These are phyloP conservation scores for Sporothrix curviconia DNA, from an alignment of 2,329 filamentous ascomycete genomes.

Conservation along the genomic window DNA sequence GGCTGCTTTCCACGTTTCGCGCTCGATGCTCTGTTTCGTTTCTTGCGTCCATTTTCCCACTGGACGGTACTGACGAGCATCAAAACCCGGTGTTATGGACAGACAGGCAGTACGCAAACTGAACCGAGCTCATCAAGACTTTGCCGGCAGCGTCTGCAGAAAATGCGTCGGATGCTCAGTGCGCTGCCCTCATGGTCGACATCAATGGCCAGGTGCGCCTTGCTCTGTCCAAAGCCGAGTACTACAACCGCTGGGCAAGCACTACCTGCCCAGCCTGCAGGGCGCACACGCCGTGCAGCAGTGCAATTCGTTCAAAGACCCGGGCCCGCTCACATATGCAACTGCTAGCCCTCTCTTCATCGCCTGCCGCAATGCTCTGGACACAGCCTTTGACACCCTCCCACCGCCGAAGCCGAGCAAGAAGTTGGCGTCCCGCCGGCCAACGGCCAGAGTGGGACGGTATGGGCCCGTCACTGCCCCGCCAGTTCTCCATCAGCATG, in stretches of 20 bases:
- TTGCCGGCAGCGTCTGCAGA: constrained; percentile 6
- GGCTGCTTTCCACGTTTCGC: constrained; percentile 46
- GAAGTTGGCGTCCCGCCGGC: too few species aligned
- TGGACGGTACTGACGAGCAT: constrained; percentile 36
- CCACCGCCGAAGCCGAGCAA: constrained; percentile 38
- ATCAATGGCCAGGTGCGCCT: constrained; percentile 46
- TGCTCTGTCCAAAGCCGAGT: constrained; percentile 34
- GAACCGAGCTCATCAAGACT: neutral
- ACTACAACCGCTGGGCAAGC: constrained; percentile 46
- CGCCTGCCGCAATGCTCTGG: constrained; percentile 42
- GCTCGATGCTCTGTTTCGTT: constrained; percentile 45
- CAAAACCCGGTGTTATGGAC: neutral
- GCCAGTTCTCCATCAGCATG: constrained; percentile 35
- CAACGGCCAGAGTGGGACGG: too few species aligned
- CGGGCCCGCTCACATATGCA: constrained; percentile 50
- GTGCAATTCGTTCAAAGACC: constrained; percentile 58
- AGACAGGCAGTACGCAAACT: constrained; percentile 4
- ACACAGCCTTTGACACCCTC: constrained; percentile 42
- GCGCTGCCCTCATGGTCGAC: constrained; percentile 44
- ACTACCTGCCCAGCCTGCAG: constrained; percentile 52
- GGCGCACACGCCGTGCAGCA: constrained; percentile 50
- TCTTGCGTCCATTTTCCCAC: constrained; percentile 38
- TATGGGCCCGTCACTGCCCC: too few species aligned
- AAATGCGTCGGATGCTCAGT: constrained; percentile 29
- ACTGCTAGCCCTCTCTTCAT: constrained; percentile 44